Base-by-base conservation (phyloP, 192 early-diverging fungal species). In the Coemansia sp. region DNA sequence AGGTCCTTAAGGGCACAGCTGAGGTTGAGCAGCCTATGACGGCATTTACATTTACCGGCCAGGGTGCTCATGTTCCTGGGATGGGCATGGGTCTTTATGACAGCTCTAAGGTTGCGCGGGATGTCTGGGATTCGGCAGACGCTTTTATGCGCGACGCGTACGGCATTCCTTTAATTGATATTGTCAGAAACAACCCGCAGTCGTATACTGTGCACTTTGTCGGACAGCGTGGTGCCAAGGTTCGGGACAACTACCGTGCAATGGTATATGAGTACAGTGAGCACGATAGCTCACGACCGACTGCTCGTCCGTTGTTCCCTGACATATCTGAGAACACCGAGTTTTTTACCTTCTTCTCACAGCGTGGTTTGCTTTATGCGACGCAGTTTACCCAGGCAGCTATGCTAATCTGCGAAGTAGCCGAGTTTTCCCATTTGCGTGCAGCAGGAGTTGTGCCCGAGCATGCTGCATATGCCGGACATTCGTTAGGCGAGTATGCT, bases 21-120 rank as follows among this genome's bases (percentile, higher is more conserved):
- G 89, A 97, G 72, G 91, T 97, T 32, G 90, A 93, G 57, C 92
- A 93, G 75, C 88, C 93, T 22, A 80, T 80, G 46, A 94, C 93
- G 19, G 88, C 89, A 53, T 94, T 91, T 70, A 88, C 92, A 10
- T 97, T 97, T 73, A 93, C 93, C 54, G 95, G 95, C 42, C 95
- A 97, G 70, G 95, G 95, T 68, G 92, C 95, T 58, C 95, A 97
- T 66, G 88, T 92, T 71, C 85, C 81, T 30, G 93, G 93, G 32
- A 97, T 97, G 95, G 95, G 95, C 66, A 97, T 97, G 95, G 88
- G 87, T 32, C 86, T 97, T 27, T 97, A 97, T 66, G 84, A 80
- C 8, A 77, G 81, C 29, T 94, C 92, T 1, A 69, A 86, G 46
- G 86, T 91, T 68, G 94, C 95, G 25, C 88, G 88, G 66, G 84